phyloP scores from a whole-genome alignment of 2,329 filamentous ascomycete genomes.

The Chalaropsis ovoidea region DNA sequence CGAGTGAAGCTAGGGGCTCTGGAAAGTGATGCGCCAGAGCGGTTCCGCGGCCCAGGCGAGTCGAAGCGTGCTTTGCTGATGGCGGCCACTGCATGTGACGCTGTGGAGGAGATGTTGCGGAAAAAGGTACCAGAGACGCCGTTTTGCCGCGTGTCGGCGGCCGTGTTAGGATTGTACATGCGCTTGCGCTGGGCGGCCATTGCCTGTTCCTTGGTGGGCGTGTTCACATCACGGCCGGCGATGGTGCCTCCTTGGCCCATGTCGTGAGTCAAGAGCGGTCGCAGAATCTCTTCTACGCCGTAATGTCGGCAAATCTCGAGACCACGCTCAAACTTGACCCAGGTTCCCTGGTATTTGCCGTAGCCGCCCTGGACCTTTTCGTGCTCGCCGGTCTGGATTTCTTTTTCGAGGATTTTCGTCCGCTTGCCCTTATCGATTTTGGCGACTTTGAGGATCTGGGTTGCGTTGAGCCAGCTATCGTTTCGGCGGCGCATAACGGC shows the following conservation, averaged over 20 bases:
- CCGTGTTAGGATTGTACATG: constrained; percentile 61
- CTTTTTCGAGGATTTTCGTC: constrained; percentile 95
- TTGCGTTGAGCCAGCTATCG: constrained; percentile 96
- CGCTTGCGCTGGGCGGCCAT: constrained; percentile 93
- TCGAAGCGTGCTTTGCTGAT: constrained; percentile 95
- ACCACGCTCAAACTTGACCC: constrained; percentile 89
- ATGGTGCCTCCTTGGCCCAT: constrained; percentile 65
- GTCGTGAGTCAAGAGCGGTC: constrained; percentile 68
- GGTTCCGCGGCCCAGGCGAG: constrained; percentile 62
- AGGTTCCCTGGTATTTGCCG: constrained; percentile 97
- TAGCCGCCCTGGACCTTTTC: constrained; percentile 98
- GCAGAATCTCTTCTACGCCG: constrained; percentile 64
- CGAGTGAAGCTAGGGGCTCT: constrained; percentile 57
- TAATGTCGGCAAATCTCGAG: constrained; percentile 81
- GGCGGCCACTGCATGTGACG: constrained; percentile 84
- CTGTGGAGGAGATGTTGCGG: constrained; percentile 88
- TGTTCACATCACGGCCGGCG: constrained; percentile 68
- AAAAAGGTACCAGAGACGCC: constrained; percentile 80
- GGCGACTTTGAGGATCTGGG: constrained; percentile 94
- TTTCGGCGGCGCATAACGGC: constrained; percentile 92
- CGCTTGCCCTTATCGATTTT: constrained; percentile 96
- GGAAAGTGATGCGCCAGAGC: constrained; percentile 28
- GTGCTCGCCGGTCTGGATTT: constrained; percentile 90
- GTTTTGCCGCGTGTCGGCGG: constrained; percentile 56
- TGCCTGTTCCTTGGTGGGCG: constrained; percentile 95